Evolutionary conservation across 148 eudicot species (phyloP), one percentile per base, ranked within the genome.

Genomic region (Nyssa sinensis): DNA sequence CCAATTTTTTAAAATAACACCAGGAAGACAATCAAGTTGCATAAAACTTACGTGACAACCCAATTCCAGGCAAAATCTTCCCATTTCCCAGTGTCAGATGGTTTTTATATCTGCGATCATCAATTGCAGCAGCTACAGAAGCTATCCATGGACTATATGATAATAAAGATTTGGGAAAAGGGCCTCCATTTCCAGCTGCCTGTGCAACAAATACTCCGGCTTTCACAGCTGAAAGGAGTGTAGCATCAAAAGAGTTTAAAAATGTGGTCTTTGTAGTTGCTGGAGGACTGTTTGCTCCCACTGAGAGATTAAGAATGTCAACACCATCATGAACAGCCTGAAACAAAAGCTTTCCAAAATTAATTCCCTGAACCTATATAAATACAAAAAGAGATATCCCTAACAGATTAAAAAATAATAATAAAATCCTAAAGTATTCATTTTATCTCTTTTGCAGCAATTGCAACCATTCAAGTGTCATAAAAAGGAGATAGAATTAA

Each of bases 311-410:
- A 64, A 96, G 82, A 77, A 93, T 93, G 81, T 96, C 99, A 67
- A 96, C 99, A 65, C 99, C 98, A 80, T 96, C 98, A 71, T 89
- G 94, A 79, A 93, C 99, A 64, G 99, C 98, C 99, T 96, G 88
- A 82, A 39, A 77, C 19, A 79, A 13, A 39, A 34, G 35, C n/a
- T 27, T 71, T 2, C 19, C 4, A 55, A 55, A 17, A 17, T 44
- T 68, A 10, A 69, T 8, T 34, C 16, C 51, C n/a, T n/a, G n/a
- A n/a, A n/a, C n/a, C n/a, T n/a, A 49, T 77, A 13, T 29, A 51
- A 73, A 44, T 51, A 57, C 27, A 49, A 53, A 21, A 57, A 62
- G 29, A 28, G 39, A 37, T n/a, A n/a, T 53, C 44, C 49, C 41
- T 64, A 12, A 64, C 63, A 67, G 30, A 28, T 59, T 66, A 37